Base-by-base conservation (phyloP, 768 basidiomycete species). In the Leccinum olivaceopallidum region DNA sequence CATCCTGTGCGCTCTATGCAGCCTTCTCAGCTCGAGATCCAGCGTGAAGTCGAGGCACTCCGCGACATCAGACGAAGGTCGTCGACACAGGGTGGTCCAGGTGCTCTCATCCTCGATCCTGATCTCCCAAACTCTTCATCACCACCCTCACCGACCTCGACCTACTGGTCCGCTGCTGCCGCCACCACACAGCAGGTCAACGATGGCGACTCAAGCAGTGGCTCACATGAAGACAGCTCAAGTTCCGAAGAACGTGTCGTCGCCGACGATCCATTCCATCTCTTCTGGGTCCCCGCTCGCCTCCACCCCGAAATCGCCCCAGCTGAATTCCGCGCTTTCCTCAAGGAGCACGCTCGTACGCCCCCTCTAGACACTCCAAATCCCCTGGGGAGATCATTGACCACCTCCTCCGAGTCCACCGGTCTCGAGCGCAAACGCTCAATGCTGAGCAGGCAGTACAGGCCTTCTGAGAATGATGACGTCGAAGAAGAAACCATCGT, bases 281-380 rank as follows among this genome's bases (percentile, higher is more conserved):
- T 98, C 64, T 98, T 98, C 81, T 99, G 97, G 97, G 94, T 99
- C 30, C 97, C 97, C 56, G 97, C 97, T 16, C 85, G 89, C 60
- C 80, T 98, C 37, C 97, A 98, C 73, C 97, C 97, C 32, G 97
- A 99, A 79, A 92, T 99, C 69, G 96, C 95, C 0, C 97, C 97
- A 24, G 90, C 87, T 52, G 95, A 98, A 75, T 99, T 99, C 75
- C 85, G 93, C 55, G 90, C 88, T 12, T 98, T 99, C 73, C 85
- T 99, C 66, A 92, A 95, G 73, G 92, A 96, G 67, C 97, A 98
- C 77, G 84, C 94, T 12, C 84, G 88, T 61, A 75, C 82, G 8
- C 81, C 83, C 50, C 74, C 83, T 39, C 74, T 80, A 28, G 86
- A 85, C 62, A 84, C 79, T 63, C 71, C 71, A n/a, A 69, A 71